Base-by-base conservation (phyloP, 176 grass and related monocot genomes). In the Microstegium vimineum region DNA sequence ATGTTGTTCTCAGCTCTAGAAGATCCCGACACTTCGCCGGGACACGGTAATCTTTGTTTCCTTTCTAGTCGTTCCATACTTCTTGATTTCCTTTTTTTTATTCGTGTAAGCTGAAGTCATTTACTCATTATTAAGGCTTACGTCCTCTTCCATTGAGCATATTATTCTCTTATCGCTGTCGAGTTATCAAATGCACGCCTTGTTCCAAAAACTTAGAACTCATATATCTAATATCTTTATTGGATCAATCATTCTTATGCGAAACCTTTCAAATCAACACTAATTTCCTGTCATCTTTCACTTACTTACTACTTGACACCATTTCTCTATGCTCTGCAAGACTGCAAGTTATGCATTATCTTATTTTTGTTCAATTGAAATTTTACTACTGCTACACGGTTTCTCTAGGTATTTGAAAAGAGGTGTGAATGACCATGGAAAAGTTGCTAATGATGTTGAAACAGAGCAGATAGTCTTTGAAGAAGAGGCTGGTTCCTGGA, bases 361-460 rank as follows among this genome's bases (percentile, higher is more conserved):
- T 70, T 51, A 10, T 85, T 76, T n/a, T 82, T 66, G 16, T 85
- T 75, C 32, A 68, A 37, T 83, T 22, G 22, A 73, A 66, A 84
- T 74, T 45, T 84, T 73, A 74, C 26, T 30, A 75, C 73, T 61
- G 23, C 68, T 40, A 14, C 34, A 64, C 67, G 38, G 76, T 72
- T 76, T 35, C 66, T 81, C 18, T 85, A 98, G 96, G 89, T 98
- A 90, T 87, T 86, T 95, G 66, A 98, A 98, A 91, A 93, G 96
- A 86, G 96, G 96, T 54, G 96, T 98, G 33, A 95, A 98, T 62
- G 96, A 95, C 83, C 77, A 87, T 79, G 96, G 96, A 69, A 98
- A 92, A 86, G 96, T 98, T 87, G 96, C 96, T 46, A 98, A 98
- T 74, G 96, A 98, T 82, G 96, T 98, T 23, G 93, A 98, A 85